Conservation (phyloP, 2,329 filamentous ascomycete genomes). For the Penicillium concentricum region DNA sequence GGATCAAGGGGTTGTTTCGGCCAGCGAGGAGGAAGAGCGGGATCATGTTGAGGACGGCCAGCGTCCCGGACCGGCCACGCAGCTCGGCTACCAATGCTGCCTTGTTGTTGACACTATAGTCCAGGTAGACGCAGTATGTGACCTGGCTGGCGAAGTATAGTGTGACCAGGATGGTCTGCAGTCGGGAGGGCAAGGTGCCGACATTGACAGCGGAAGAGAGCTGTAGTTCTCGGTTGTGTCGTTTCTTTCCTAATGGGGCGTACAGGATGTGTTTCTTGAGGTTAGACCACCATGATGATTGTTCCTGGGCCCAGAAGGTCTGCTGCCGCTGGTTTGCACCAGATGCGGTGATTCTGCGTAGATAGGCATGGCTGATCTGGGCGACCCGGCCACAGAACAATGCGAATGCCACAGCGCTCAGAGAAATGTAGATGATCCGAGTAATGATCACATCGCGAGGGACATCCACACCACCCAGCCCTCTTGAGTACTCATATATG, state of each 20-base stretch:
- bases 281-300: conserved; percentile 41
- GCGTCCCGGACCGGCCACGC: conserved; percentile 78
- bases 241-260: conserved; percentile 69
- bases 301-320: conserved; percentile 47
- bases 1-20: conserved; percentile 89
- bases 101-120: conserved; percentile 44
- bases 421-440: conserved; percentile 40
- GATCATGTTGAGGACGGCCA: conserved; percentile 87
- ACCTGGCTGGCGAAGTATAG: conserved; percentile 72
- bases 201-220: conserved; percentile 67
- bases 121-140: conserved; percentile 62
- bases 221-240: conserved; percentile 74
- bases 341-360: conserved; percentile 45
- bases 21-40: conserved; percentile 85
- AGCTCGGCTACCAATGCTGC: conserved; percentile 72
- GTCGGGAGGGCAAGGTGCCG: conserved; percentile 75
- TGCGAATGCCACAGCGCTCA: conserved; percentile 35
- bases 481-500: conserved; percentile 42
- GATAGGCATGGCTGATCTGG: conserved; percentile 46
- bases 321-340: conserved; percentile 40
- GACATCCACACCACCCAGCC: conserved; percentile 40
- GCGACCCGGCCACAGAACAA: conserved; percentile 43
- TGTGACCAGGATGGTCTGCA: conserved; percentile 68
- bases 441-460: conserved; percentile 41
- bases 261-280: conserved; percentile 50